phyloP scores from a whole-genome alignment of 164 flowering plant species.

The Liquidambar formosana region DNA sequence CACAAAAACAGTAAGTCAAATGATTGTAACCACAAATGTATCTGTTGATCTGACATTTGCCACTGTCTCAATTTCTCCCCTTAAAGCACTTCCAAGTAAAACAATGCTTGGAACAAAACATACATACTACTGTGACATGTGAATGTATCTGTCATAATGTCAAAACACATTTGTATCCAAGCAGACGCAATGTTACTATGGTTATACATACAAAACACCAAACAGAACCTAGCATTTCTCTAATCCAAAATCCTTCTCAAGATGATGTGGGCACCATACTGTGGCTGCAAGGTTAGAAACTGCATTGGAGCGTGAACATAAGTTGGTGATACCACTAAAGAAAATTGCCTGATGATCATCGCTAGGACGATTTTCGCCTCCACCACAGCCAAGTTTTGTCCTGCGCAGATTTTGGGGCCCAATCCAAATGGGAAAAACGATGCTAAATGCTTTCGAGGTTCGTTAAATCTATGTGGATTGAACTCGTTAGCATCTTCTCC shows the following conservation, averaged over 20 bases:
- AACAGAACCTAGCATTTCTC: not conserved
- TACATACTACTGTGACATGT: no score
- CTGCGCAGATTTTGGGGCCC: constrained; percentile 52
- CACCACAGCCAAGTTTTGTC: constrained; percentile 53
- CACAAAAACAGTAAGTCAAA: no score
- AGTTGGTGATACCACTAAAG: constrained; percentile 49
- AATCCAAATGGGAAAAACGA: constrained; percentile 35
- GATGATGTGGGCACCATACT: constrained; percentile 52
- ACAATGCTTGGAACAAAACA: no score
- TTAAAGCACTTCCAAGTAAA: no score
- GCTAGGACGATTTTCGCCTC: constrained; percentile 54
- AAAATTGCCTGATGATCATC: constrained; percentile 36
- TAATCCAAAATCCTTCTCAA: constrained; percentile 2
- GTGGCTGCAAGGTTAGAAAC: constrained; percentile 51
- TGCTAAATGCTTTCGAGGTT: constrained; percentile 30
- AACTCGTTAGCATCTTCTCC: constrained; percentile 40
- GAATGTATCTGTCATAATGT: no score
- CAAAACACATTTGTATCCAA: no score
- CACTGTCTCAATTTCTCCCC: no score
- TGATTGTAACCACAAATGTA: no score
- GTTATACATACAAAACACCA: no score
- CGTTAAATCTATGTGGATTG: constrained; percentile 40
- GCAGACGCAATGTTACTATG: no score
- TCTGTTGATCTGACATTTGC: no score
- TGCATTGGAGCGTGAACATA: constrained; percentile 63